Evolutionary conservation across 1,139 yeast species (phyloP), one percentile per base, ranked within the genome.

Genomic region (Geotrichum bryndzae): DNA sequence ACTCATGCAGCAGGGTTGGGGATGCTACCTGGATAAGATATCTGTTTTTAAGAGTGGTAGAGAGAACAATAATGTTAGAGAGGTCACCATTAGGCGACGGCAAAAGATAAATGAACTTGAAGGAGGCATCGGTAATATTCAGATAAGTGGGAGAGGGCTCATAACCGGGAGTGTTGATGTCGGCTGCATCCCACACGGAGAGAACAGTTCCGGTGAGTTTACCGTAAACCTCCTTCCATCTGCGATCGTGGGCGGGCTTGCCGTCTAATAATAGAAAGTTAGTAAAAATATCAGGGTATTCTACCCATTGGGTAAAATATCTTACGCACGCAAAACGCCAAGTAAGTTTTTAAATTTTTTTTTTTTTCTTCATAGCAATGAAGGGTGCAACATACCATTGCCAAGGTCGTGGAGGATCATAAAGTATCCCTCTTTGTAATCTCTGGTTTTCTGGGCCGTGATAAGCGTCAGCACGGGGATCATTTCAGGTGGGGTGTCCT

Each of bases 161-260:
- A 45, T 58, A 59, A 54, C 67, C 70, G 27, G 64, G 82, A 62
- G 79, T 81, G 35, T 89, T 88, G 65, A 55, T 41, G n/a, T 53
- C 33, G 27, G 52, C 61, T 6, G 58, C 61, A 35, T 59, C 59
- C 56, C 59, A 55, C 33, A 59, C 31, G 0, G 97, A 96, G 64
- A 94, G 77, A 69, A 91, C 96, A 64, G 91, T 89, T 18, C 99
- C 99, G 8, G 90, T 84, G 56, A 94, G 79, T 33, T 90, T 90
- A 55, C 96, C 98, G 73, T 88, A 94, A 22, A 91, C 97, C 73
- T 94, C 97, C 64, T 82, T 81, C 99, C 99, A 94, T 69, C 83
- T 82, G 59, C 97, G 80, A 61, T 87, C 90, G 0, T 85, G 83
- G 1, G 81, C 80, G 0, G 96, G 94, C 65, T 87, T 83, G 11